Conservation (phyloP, 164 flowering plant genomes). For the Magnolia sinica region DNA sequence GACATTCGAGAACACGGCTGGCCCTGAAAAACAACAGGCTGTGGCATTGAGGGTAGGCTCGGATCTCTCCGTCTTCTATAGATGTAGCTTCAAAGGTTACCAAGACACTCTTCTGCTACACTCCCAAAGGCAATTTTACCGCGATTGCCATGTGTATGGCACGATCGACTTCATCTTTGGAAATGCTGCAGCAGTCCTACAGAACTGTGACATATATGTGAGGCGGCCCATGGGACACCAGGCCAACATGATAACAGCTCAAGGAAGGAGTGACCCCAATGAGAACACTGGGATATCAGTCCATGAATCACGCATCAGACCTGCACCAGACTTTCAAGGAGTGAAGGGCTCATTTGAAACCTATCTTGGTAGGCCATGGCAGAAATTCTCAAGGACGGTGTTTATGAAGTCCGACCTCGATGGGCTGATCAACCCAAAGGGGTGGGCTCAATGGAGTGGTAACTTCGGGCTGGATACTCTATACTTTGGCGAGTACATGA, state of each 20-base stretch:
- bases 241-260: conserved; percentile 57
- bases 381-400: conserved; percentile 50
- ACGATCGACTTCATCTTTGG: conserved; percentile 71
- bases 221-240: conserved; percentile 47
- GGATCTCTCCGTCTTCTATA: conserved; percentile 46
- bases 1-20: conserved; percentile 75
- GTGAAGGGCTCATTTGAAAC: conserved; percentile 30
- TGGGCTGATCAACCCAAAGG: conserved; percentile 50
- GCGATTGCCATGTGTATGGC: conserved; percentile 57
- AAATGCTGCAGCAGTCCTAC: conserved; percentile 49
- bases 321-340: conserved; percentile 29
- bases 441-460: conserved; percentile 64
- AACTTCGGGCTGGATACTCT: conserved; percentile 42
- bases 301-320: conserved; percentile 33
- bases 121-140: conserved; percentile 54
- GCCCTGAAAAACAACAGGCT: conserved; percentile 55
- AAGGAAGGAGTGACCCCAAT: conserved; percentile 41
- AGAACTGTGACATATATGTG: conserved; percentile 54
- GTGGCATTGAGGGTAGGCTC: conserved; percentile 47
- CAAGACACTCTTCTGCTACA: conserved; percentile 62
- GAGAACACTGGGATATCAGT: conserved; percentile 54
- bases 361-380: conserved; percentile 67
- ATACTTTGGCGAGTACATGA: conserved; percentile 56
- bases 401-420: conserved; percentile 48
- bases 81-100: conserved; percentile 57